phyloP scores from a whole-genome alignment of 1,139 yeast genomes.

The Ogataea hybrid region DNA sequence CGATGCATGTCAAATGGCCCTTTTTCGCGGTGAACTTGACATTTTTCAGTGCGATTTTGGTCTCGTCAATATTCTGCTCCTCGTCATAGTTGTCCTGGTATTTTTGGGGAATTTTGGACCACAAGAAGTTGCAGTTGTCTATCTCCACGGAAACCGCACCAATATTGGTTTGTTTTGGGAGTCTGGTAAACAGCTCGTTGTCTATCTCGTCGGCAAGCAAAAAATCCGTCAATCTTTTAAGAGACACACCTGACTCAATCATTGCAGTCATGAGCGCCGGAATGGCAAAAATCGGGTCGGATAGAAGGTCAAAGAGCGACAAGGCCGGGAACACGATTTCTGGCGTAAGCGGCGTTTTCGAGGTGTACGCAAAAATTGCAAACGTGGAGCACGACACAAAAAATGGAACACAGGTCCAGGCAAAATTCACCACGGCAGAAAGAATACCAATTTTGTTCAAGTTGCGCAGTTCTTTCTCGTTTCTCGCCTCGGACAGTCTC shows the following conservation, averaged over 20 bases:
- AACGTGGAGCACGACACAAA: slow-evolving; percentile 65
- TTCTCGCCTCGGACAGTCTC: slow-evolving; percentile 48
- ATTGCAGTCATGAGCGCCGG: slow-evolving; percentile 54
- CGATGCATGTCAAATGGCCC: slow-evolving; percentile 66
- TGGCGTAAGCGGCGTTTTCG: slow-evolving; percentile 55
- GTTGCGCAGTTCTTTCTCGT: slow-evolving; percentile 49
- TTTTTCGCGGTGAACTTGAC: slow-evolving; percentile 52
- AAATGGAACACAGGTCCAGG: slow-evolving; percentile 68
- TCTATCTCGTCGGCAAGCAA: slow-evolving; percentile 53
- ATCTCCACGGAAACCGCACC: slow-evolving; percentile 42
- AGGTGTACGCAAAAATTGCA: slow-evolving; percentile 47
- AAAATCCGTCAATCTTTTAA: slow-evolving; percentile 53
- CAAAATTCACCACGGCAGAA: slow-evolving; percentile 48
- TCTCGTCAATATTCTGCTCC: slow-evolving; percentile 34
- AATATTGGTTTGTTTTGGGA: slow-evolving; percentile 33
- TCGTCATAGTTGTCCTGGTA: slow-evolving; percentile 34
- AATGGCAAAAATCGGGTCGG: slow-evolving; percentile 57
- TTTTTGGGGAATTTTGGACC: slow-evolving; percentile 35
- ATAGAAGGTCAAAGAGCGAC: slow-evolving; percentile 55
- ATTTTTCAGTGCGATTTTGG: slow-evolving; percentile 48
- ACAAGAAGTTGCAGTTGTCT: slow-evolving; percentile 44
- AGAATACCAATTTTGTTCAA: slow-evolving; percentile 44
- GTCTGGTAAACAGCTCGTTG: slow-evolving; percentile 36
- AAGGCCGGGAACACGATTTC: slow-evolving; percentile 75
- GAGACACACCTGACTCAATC: slow-evolving; percentile 61